A percentile compares a stretch with the other conserved stretches of the same genome.
These are phyloP conservation scores for Miamiensis avidus DNA, from an alignment of 169 alveolate genomes.

Conservation along the genomic window DNA sequence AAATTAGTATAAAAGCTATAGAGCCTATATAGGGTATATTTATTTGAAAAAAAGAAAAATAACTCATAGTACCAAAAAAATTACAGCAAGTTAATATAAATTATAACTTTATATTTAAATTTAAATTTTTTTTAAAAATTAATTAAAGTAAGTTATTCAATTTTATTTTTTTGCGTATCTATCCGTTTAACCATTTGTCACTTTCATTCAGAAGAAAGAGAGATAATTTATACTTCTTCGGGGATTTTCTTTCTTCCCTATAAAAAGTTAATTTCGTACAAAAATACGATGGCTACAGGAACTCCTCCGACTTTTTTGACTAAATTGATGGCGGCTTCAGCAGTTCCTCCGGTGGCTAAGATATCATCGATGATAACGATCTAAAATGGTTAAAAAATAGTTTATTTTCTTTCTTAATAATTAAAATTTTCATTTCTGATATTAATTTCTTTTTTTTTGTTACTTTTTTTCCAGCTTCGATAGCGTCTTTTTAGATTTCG, in stretches of 20 bases:
- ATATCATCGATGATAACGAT: conserved; percentile 40
- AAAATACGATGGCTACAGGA: conserved; percentile 27
- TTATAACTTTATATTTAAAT: too few relatives aligned
- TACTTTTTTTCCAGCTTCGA: conserved; percentile 25
- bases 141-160: too few relatives aligned
- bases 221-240: background rate
- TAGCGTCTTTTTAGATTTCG: conserved; percentile 55
- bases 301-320: conserved; percentile 48
- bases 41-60: too few relatives aligned
- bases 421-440: conserved; percentile 38
- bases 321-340: conserved; percentile 49
- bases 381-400: background rate
- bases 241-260: conserved; percentile 53
- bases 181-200: too few relatives aligned
- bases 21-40: too few relatives aligned
- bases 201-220: background rate
- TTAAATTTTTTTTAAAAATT: too few relatives aligned
- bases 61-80: too few relatives aligned
- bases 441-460: background rate
- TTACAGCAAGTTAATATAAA: too few relatives aligned
- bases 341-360: conserved; percentile 74
- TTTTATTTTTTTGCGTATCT: too few relatives aligned
- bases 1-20: too few relatives aligned
- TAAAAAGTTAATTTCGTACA: conserved; percentile 52
- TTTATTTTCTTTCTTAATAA: background rate